These are phyloP conservation scores for Exophiala lecanii-corni DNA, from an alignment of 2,329 filamentous ascomycete genomes.

Conservation along the genomic window DNA sequence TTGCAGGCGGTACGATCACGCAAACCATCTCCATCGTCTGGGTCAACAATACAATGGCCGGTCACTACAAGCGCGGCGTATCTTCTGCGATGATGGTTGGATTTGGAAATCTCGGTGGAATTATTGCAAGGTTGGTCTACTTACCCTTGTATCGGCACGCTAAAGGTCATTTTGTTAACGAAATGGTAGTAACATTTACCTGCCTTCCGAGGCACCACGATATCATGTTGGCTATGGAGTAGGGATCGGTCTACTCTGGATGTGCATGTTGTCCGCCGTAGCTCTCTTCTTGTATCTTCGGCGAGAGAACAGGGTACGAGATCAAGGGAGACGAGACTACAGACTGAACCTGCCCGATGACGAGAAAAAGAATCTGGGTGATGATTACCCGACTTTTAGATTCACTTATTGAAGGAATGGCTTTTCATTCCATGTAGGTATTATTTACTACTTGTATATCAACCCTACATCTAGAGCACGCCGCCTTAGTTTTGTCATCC, in stretches of 20 bases:
- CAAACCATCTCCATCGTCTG: constrained; percentile 27
- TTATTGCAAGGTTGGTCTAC: constrained; percentile 35
- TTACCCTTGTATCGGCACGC: no score
- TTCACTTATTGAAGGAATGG: constrained; percentile 34
- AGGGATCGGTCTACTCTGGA: constrained; percentile 33
- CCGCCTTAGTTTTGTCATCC: no score
- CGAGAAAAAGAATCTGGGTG: constrained; percentile 31
- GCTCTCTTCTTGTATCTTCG: constrained; percentile 31
- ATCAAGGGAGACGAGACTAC: constrained; percentile 27
- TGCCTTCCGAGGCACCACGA: constrained; percentile 31
- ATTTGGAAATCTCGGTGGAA: constrained; percentile 30
- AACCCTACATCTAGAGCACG: no score
- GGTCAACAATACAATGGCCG: constrained; percentile 29
- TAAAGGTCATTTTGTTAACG: no score
- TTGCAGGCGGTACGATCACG: constrained; percentile 29
- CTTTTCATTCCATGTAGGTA: no score
- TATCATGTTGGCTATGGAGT: constrained; percentile 38
- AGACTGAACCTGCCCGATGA: constrained; percentile 23
- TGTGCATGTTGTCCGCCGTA: constrained; percentile 30
- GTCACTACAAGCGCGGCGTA: constrained; percentile 28
- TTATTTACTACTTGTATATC: no score
- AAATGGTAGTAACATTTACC: constrained; percentile 41
- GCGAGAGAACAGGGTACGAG: constrained; percentile 31
- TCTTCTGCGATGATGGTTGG: constrained; percentile 35
- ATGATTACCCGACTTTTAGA: constrained; percentile 33